Evolutionary conservation across 2,329 filamentous ascomycete genomes (phyloP), one percentile per base, ranked within the genome.

Genomic region (Pseudonectria buxi): DNA sequence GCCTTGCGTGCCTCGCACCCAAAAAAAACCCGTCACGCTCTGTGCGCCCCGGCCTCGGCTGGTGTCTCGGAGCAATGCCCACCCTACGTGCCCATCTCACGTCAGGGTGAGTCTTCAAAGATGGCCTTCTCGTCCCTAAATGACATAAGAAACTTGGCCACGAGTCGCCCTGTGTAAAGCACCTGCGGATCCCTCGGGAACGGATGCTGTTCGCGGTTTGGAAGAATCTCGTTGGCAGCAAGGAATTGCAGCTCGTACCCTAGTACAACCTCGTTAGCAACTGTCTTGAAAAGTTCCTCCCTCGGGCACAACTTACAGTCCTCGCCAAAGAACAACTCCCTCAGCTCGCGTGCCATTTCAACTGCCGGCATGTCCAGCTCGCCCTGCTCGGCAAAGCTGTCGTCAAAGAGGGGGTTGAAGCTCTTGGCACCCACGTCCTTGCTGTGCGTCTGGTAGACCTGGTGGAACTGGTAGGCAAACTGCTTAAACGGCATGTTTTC

Each of bases 401-500:
- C 54, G 45, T 76, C 71, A 7, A 69, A 44, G n/a, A 78, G 53
- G 13, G 74, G 74, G 46, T 77, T 78, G 49, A 76, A 78, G 32
- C 72, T 61, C 53, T 62, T 69, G 7, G 63, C 53, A 28, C 65
- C 64, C 4, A 62, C 61, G 42, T 75, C 70, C 44, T 62, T 62
- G 36, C 61, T 65, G 50, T 76, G 71, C 14, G 74, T 77, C 59
- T 76, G 72, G 47, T 75, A 78, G 37, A 75, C 64, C 49, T 75
- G 67, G 53, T 78, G 74, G 51, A 78, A 78, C 55, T 76, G 72
- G 43, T 72, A 74, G 4, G 70, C 71, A 47, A 78, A 76, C 55
- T 78, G 73, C 55, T 68, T 72, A 50, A 78, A 78, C 1, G 74
- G 74, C 60, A 77, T 60, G 45, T 74, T 74, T 50, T 78, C 74